Conservation (phyloP, 768 basidiomycete species). For the Myochromella boudieri region DNA sequence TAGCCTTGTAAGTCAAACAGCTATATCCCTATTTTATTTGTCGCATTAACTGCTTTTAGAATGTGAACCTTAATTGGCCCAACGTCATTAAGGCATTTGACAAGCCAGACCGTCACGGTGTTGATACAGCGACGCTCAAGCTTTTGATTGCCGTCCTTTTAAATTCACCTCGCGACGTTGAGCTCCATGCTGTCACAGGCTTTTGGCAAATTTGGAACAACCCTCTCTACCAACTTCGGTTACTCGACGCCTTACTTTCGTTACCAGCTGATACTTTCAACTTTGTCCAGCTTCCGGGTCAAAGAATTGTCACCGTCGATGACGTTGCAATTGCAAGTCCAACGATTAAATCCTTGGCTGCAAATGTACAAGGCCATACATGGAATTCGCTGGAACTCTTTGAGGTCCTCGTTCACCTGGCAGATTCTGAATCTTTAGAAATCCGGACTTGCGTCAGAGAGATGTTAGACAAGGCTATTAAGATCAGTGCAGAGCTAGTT, state of each 20-base stretch:
- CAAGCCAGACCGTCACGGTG: constrained; percentile 76
- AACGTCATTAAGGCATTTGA: constrained; percentile 86
- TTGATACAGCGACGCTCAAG: constrained; percentile 88
- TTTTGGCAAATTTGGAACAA: constrained; percentile 90
- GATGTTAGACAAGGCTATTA: constrained; percentile 91
- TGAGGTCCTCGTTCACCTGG: constrained; percentile 80
- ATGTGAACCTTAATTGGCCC: constrained; percentile 73
- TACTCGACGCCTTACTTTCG: constrained; percentile 87
- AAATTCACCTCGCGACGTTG: constrained; percentile 74
- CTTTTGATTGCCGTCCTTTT: constrained; percentile 85
- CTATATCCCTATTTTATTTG: constrained; percentile 2
- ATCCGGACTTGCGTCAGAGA: constrained; percentile 79
- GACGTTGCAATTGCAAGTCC: constrained; percentile 84
- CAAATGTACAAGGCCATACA: constrained; percentile 86
- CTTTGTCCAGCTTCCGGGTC: constrained; percentile 84
- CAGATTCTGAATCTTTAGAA: constrained; percentile 69
- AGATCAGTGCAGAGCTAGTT: constrained; percentile 91
- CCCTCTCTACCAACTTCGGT: constrained; percentile 78
- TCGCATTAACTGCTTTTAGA: constrained; percentile 42
- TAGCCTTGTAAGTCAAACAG: constrained; percentile 60
- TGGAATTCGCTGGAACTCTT: constrained; percentile 96
- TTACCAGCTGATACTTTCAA: constrained; percentile 91
- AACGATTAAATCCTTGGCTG: constrained; percentile 89
- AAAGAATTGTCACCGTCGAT: constrained; percentile 82
- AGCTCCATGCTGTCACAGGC: constrained; percentile 77